These are phyloP conservation scores for Prunus mira DNA, from an alignment of 306 rosid genomes.

Conservation along the genomic window DNA sequence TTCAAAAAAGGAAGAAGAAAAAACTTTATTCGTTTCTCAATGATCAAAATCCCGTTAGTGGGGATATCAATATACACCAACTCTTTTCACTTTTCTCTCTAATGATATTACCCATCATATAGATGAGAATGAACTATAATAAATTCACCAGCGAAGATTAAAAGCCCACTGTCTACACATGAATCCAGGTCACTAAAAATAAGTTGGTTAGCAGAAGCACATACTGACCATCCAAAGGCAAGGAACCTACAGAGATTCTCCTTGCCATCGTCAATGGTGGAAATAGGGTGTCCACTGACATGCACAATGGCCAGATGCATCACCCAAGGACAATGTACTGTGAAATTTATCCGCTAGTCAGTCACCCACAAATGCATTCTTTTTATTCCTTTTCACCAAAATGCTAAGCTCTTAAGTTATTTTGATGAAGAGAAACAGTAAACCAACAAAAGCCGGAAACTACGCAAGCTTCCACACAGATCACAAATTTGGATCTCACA, in stretches of 20 bases:
- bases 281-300: conserved; percentile 13
- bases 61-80: background rate
- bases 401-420: conserved; percentile 17
- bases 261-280: conserved; percentile 23
- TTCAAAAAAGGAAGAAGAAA: background rate
- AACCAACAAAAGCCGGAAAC: conserved; percentile 19
- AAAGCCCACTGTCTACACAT: too few species aligned
- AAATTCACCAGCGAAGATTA: background rate
- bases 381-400: too few species aligned
- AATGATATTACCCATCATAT: background rate
- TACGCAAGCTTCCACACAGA: conserved; percentile 23
- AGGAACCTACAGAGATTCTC: conserved; percentile 14
- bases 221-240: conserved; percentile 9
- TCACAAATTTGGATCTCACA: conserved; percentile 30
- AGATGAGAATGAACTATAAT: background rate
- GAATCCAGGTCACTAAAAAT: background rate
- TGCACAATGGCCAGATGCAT: conserved; percentile 24
- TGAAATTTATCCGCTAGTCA: conserved; percentile 14
- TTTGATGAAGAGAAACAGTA: background rate
- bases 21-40: too few species aligned
- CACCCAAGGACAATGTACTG: conserved; percentile 22
- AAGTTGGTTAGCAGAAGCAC: background rate
- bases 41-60: background rate
- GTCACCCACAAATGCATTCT: conserved; percentile 3
- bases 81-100: background rate